Base-by-base conservation (phyloP, 164 flowering plant species). In the Chimonanthus salicifolius region DNA sequence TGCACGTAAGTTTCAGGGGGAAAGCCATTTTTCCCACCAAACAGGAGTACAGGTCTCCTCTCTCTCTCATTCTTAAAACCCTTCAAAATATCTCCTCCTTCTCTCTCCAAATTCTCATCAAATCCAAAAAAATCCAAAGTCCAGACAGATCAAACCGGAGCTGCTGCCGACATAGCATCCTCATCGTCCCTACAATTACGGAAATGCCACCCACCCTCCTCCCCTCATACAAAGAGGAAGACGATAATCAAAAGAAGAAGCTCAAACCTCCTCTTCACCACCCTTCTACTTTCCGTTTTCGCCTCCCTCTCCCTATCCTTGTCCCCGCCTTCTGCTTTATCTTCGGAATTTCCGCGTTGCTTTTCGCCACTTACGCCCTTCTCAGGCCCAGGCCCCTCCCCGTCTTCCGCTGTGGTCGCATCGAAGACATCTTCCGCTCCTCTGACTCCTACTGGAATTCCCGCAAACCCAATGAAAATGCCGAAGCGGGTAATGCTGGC, bases 381-480 rank as follows among this genome's bases (percentile, higher is more conserved):
- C 76, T 74, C 65, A 79, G 77, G 49, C 73, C 80, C 47, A 49
- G 43, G 6, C 82, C 85, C 0, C 7, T 69, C 15, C 84, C 85
- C 20, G 79, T 77, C 15, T 78, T 82, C 78, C 86, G 84, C 47
- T 85, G 88, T 71, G 82, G 88, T 18, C 77, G 84, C 76, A 54
- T 47, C n/a, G 67, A 80, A 74, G 90, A 84, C 76, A 81, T 86
- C 20, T 80, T 84, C 72, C 76, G 86, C 5, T 69, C 77, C 6
- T 74, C 77, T 47, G 72, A 77, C 54, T 66, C 83, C 6, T 5
- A 47, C 20, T 73, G 82, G 51, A 66, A 8, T 64, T 60, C 82
- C 48, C 70, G 76, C 1, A 75, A 71, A 46, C 64, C 71, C 13
- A n/a, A 54, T 9, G 8, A 45, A 2, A 49, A 72, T 20, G 82